phyloP scores from a whole-genome alignment of 148 eudicot genomes.

The Persicaria maculosa region DNA sequence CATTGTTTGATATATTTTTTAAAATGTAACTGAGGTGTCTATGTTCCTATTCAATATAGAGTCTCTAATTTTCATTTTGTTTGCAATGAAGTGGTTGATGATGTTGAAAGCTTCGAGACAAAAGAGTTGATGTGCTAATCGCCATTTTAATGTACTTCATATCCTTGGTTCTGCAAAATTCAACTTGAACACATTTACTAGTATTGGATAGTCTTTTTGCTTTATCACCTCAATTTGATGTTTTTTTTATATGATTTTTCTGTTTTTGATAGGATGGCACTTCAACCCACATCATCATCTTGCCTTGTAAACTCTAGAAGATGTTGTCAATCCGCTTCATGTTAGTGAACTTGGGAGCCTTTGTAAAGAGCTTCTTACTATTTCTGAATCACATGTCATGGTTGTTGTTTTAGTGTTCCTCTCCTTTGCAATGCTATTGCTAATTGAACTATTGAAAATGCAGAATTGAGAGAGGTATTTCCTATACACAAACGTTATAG shows the following conservation, averaged over 20 bases:
- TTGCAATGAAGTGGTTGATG: constrained; percentile 66
- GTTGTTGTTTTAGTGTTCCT: not conserved
- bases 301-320: too few relatives aligned
- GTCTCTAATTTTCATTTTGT: not conserved
- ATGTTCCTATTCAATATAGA: too few relatives aligned
- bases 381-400: not conserved
- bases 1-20: too few relatives aligned
- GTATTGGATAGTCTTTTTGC: not conserved
- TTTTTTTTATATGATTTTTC: not conserved
- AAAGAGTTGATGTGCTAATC: constrained; percentile 52
- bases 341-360: not conserved
- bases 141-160: constrained; percentile 45
- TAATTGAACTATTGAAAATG: not conserved
- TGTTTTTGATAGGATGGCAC: constrained; percentile 41
- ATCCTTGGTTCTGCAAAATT: not conserved
- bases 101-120: constrained; percentile 36
- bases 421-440: not conserved
- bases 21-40: too few relatives aligned
- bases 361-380: constrained; percentile 26
- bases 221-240: too few relatives aligned
- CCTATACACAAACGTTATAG: constrained; percentile 4
- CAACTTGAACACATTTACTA: not conserved
- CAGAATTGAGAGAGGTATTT: not conserved
- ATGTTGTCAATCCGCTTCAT: not conserved
- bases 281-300: constrained; percentile 2